Conservation (phyloP, 352 stramenopile genomes). For the Pilasporangium apinafurcum region DNA sequence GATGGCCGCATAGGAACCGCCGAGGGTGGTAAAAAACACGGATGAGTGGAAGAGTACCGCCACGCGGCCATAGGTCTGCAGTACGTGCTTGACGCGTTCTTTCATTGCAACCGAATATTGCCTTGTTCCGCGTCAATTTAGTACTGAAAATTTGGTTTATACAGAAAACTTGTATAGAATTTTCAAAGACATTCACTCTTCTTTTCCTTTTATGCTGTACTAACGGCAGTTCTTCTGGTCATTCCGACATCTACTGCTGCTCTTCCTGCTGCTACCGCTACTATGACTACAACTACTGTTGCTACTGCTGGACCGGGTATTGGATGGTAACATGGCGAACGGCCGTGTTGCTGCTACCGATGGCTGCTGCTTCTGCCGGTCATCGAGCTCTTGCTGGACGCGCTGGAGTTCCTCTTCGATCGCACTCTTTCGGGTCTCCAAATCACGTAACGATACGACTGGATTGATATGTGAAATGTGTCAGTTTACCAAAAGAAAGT, state of each 20-base stretch:
- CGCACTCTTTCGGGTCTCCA: conserved; percentile 50
- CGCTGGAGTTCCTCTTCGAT: conserved; percentile 23
- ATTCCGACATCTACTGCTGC: background rate
- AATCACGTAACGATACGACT: conserved; percentile 43
- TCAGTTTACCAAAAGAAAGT: background rate
- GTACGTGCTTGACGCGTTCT: conserved; percentile 62
- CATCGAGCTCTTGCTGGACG: conserved; percentile 8
- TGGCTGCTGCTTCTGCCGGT: conserved; percentile 1
- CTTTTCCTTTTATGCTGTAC: no score
- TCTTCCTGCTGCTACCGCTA: background rate
- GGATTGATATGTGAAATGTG: background rate
- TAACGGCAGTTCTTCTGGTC: background rate
- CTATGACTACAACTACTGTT: no score
- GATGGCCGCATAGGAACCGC: conserved; percentile 68
- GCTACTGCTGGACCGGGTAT: background rate
- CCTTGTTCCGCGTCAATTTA: no score
- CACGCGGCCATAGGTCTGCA: conserved; percentile 93
- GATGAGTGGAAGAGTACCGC: conserved; percentile 90
- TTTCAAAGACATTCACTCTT: no score
- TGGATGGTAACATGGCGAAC: conserved; percentile 8
- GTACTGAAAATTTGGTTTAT: no score
- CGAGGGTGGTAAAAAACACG: conserved; percentile 94
- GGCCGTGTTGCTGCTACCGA: background rate
- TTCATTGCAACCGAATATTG: no score
- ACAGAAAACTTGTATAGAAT: no score